Evolutionary conservation across 495 filamentous ascomycete genomes (phyloP).

Genomic region (Lophium mytilinum): DNA sequence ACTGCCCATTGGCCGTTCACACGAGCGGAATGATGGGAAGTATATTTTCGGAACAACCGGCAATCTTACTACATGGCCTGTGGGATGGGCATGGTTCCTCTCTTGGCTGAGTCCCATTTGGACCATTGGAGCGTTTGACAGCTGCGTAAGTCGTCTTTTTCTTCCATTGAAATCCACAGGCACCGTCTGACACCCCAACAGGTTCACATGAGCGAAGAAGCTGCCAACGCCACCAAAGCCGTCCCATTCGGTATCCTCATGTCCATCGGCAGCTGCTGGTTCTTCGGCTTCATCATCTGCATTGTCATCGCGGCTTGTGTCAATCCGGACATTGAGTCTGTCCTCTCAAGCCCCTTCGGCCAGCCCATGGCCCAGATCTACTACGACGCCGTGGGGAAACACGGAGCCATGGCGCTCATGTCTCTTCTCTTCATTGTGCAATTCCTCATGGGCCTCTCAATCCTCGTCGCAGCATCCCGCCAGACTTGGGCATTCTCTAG

Average conservation of each 20-base stretch:
- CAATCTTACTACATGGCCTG: constrained; percentile 51
- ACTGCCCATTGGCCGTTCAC: constrained; percentile 47
- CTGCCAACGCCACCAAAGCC: constrained; percentile 52
- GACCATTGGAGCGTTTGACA: constrained; percentile 50
- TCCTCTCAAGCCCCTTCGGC: constrained; percentile 38
- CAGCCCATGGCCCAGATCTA: constrained; percentile 53
- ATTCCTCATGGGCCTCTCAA: constrained; percentile 47
- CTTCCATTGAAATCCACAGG: not conserved
- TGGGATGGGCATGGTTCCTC: constrained; percentile 50
- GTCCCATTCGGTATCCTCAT: constrained; percentile 56
- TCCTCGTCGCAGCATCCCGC: constrained; percentile 48
- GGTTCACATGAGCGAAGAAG: constrained; percentile 59
- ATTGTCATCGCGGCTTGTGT: constrained; percentile 47
- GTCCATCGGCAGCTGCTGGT: constrained; percentile 45
- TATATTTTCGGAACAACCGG: constrained; percentile 43
- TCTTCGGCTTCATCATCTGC: constrained; percentile 44
- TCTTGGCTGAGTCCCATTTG: constrained; percentile 59
- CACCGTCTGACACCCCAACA: constrained; percentile 34
- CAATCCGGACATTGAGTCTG: constrained; percentile 36
- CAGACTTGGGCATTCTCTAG: constrained; percentile 56
- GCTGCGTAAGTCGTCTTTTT: constrained; percentile 22
- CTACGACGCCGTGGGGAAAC: constrained; percentile 47
- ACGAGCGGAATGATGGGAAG: constrained; percentile 37
- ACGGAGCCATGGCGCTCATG: constrained; percentile 49
- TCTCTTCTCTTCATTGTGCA: constrained; percentile 47